These are phyloP conservation scores for Exsudoporus frostii DNA, from an alignment of 768 basidiomycete species.

Conservation along the genomic window DNA sequence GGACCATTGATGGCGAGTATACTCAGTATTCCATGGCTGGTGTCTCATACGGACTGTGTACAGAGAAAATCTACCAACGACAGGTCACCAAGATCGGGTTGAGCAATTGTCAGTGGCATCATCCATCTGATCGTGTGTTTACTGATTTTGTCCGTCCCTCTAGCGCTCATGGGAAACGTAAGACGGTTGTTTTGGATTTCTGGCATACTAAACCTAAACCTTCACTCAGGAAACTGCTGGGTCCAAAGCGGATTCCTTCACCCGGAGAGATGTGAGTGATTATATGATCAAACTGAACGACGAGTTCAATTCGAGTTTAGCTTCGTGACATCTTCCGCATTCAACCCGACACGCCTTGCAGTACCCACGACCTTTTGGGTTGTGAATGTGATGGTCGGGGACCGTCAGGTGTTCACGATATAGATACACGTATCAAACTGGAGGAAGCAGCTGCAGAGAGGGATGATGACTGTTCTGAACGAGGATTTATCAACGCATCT, in stretches of 20 bases:
- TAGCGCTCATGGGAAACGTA: conserved; percentile 74
- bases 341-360: conserved; percentile 72
- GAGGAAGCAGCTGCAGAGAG: conserved; percentile 29
- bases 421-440: conserved; percentile 9
- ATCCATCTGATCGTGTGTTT: conserved; percentile 2
- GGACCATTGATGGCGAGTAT: conserved; percentile 80
- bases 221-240: conserved; percentile 38
- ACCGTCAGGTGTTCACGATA: not conserved
- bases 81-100: conserved; percentile 93
- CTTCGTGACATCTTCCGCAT: conserved; percentile 92
- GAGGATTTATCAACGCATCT: conserved; percentile 65
- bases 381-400: conserved; percentile 58
- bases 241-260: conserved; percentile 83
- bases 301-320: conserved; percentile 37
- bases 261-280: conserved; percentile 70
- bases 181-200: conserved; percentile 6
- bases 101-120: conserved; percentile 64
- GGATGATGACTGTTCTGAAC: conserved; percentile 29
- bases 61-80: conserved; percentile 90
- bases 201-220: conserved; percentile 12
- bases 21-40: not conserved
- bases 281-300: not conserved
- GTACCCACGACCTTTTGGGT: conserved; percentile 89
- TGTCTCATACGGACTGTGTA: conserved; percentile 1
- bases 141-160: conserved; percentile 7